These are phyloP conservation scores for Daphne laureola DNA, from an alignment of 441 rosid species.

Conservation along the genomic window DNA sequence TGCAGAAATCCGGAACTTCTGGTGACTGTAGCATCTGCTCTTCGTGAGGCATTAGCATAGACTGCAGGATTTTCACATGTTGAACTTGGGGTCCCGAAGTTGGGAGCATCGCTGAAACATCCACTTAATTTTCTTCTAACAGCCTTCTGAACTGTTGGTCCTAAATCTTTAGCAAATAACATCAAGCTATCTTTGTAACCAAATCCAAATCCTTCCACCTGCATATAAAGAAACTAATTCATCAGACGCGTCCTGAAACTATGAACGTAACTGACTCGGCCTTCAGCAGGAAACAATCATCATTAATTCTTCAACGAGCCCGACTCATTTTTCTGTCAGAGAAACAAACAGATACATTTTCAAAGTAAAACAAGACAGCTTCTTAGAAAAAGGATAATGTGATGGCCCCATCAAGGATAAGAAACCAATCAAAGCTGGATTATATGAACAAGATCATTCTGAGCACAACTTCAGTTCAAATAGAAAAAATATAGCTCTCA, in stretches of 20 bases:
- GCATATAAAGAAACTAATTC: constrained; percentile 2
- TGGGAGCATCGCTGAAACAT: constrained; percentile 13
- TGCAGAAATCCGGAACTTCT: constrained; percentile 4
- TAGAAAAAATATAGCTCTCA: no score
- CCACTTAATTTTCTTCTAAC: constrained; percentile 31
- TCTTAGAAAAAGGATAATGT: not conserved
- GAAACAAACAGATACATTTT: not conserved
- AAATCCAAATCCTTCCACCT: constrained; percentile 29
- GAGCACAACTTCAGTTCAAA: no score
- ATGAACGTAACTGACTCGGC: not conserved
- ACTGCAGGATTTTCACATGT: not conserved
- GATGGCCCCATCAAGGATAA: no score
- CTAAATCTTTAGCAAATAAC: constrained; percentile 42
- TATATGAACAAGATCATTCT: no score
- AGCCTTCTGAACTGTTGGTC: constrained; percentile 39
- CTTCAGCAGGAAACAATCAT: not conserved
- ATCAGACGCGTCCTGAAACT: not conserved
- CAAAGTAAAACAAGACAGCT: not conserved
- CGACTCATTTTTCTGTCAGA: not conserved
- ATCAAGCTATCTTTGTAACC: constrained; percentile 35
- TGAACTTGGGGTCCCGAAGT: constrained; percentile 13
- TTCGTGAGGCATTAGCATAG: not conserved
- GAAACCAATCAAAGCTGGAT: no score
- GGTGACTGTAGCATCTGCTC: not conserved
- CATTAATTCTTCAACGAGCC: not conserved